These are phyloP conservation scores for Wickerhamiella spandovensis DNA, from an alignment of 805 yeast genomes.

Conservation along the genomic window DNA sequence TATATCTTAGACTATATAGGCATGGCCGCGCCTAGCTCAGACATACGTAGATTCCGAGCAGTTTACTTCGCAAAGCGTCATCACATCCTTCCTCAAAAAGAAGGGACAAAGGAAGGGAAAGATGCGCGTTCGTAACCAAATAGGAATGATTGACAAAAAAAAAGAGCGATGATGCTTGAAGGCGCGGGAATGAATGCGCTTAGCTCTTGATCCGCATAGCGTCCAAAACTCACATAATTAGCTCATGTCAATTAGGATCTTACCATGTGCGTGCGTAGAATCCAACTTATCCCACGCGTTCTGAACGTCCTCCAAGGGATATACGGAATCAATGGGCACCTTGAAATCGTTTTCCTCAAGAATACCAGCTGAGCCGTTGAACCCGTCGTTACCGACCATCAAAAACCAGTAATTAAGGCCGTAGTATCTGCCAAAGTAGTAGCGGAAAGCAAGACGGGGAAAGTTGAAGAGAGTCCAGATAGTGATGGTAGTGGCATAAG, in stretches of 20 bases:
- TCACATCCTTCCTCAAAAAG: too few species aligned
- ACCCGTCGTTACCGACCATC: constrained; percentile 21
- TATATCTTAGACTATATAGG: background rate
- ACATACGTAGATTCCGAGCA: background rate
- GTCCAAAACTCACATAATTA: constrained; percentile 2
- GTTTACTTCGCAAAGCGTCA: background rate
- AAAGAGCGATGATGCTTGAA: too few species aligned
- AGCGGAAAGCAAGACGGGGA: constrained; percentile 19
- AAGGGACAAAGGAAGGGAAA: too few species aligned
- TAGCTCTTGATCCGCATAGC: too few species aligned
- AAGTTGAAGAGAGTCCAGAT: background rate
- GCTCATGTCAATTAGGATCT: constrained; percentile 34
- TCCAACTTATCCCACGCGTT: constrained; percentile 38
- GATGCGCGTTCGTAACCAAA: too few species aligned
- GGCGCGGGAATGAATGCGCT: too few species aligned
- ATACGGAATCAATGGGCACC: constrained; percentile 42
- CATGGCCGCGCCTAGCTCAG: background rate
- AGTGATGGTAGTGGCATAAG: constrained; percentile 4
- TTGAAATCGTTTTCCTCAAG: constrained; percentile 33
- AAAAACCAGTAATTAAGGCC: constrained; percentile 21
- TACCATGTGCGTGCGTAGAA: constrained; percentile 47
- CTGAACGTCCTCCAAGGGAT: constrained; percentile 34
- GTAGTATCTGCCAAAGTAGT: constrained; percentile 19
- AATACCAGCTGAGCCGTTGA: constrained; percentile 31
- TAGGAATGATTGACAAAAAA: too few species aligned